Evolutionary conservation across 2,329 filamentous ascomycete genomes (phyloP), one percentile per base, ranked within the genome.

Genomic region (Colletotrichum horii): DNA sequence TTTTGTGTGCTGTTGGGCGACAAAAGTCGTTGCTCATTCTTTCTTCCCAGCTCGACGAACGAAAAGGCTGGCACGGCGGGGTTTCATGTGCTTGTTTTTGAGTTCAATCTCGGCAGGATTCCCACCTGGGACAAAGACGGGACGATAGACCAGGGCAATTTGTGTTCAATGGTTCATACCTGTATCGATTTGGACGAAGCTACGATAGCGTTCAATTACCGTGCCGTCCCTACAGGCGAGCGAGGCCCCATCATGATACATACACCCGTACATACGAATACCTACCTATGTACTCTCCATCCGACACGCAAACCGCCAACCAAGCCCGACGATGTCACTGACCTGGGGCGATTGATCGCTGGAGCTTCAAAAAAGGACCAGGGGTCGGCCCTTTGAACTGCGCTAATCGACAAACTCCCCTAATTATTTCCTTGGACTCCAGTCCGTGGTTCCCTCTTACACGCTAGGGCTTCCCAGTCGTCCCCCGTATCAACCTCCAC

Each of bases 21-120:
- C 65, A 43, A 26, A 38, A 26, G 30, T 16, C 15, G 28, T 36
- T 43, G 14, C 34, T 12, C 56, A 43, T 7, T 48, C 4, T 16
- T 4, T 60, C 6, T n/a, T 43, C 28, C 22, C 30, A 16, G 30
- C 24, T n/a, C 14, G 24, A 36, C 19, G n/a, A 26, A 36, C 28
- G 38, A 28, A 68, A 72, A 62, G 34, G 55, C 36, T 26, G 55
- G 62, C 55, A 52, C n/a, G 32, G 58, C 19, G 38, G 22, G 36
- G 68, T 26, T 75, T 67, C 52, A 52, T 36, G 55, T 61, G 55
- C 68, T 75, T 75, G 62, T 66, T 67, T 70, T 71, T 32, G 43
- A 48, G 43, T 64, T 65, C 66, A 70, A 74, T 74, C 43, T 70
- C 71, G 66, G 66, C 58, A 34, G 58, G 48, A 70, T 43, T 43